Evolutionary conservation across 257 asterid species (phyloP).

Genomic region (Solanum peruvianum): DNA sequence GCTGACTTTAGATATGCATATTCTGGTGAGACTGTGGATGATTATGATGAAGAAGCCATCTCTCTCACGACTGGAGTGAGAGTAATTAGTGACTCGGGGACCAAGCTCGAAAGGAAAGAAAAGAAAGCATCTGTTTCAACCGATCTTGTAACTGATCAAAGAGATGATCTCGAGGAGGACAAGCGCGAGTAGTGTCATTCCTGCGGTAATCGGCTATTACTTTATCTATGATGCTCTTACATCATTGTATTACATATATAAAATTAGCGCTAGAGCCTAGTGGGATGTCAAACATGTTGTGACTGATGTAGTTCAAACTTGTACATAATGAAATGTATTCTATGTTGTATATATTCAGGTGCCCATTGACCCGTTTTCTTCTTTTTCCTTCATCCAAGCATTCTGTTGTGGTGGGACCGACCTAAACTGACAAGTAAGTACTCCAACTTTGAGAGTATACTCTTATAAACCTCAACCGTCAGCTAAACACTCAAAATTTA

Average conservation of each 20-base stretch:
- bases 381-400: background rate
- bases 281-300: background rate
- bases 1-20: constrained; percentile 15
- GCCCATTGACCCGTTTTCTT: background rate
- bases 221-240: background rate
- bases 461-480: background rate
- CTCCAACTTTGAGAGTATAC: background rate
- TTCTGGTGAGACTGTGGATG: constrained; percentile 18
- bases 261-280: background rate
- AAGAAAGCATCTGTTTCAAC: constrained; percentile 4
- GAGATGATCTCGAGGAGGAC: constrained; percentile 26
- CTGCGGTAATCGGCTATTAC: background rate
- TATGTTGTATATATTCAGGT: background rate
- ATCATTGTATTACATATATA: background rate
- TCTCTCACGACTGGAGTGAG: constrained; percentile 23
- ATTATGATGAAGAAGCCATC: constrained; percentile 25
- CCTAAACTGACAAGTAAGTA: background rate
- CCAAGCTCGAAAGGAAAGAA: constrained; percentile 25
- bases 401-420: background rate
- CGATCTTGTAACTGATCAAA: background rate
- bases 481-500: background rate
- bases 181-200: constrained; percentile 11
- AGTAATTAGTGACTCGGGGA: constrained; percentile 11
- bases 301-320: background rate
- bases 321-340: background rate